Evolutionary conservation across 495 filamentous ascomycete genomes (phyloP), one percentile per base, ranked within the genome.

Genomic region (Neurospora pannonica): DNA sequence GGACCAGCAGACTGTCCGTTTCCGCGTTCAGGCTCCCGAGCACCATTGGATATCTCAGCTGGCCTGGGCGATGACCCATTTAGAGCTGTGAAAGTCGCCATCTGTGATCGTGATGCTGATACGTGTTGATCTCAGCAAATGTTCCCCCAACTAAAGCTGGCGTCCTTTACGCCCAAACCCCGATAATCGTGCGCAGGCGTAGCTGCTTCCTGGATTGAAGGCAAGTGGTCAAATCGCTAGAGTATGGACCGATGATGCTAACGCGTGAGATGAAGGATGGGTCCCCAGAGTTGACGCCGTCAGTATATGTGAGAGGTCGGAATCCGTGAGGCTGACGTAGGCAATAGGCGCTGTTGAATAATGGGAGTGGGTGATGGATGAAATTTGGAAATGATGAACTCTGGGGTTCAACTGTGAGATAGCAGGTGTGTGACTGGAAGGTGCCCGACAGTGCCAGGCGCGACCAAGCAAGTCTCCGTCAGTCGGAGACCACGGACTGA

Each of bases 81-180:
- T 37, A 86, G 79, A 67, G 85, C 85, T 21, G 82, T 86, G 46
- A 87, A 86, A 28, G 78, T 81, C 38, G 85, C 76, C 85, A 86
- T 86, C 71, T 77, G 81, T 80, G 79, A 77, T 80, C 74, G 77
- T 72, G 38, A 73, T 74, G 72, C 54, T 34, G 54, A 67, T 67
- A 15, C 15, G 31, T 19, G 34, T 34, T 6, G 54, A 67, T 67
- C 31, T 31, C 54, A 31, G 15, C 13, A 67, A 67, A 67, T 67
- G 54, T 34, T 67, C 54, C 54, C 54, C 28, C 48, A 31, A 62
- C 48, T 31, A 17, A 62, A 31, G 54, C 54, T 67, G 54, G 28
- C 54, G 54, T 36, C 54, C 54, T 67, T 67, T 67, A 19, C 54
- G 54, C 54, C 54, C 54, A 34, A 62, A 34, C 15, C 54, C 54